These are phyloP conservation scores for Pseudogymnoascus sp. DNA, from an alignment of 2,329 filamentous ascomycete genomes.

Conservation along the genomic window DNA sequence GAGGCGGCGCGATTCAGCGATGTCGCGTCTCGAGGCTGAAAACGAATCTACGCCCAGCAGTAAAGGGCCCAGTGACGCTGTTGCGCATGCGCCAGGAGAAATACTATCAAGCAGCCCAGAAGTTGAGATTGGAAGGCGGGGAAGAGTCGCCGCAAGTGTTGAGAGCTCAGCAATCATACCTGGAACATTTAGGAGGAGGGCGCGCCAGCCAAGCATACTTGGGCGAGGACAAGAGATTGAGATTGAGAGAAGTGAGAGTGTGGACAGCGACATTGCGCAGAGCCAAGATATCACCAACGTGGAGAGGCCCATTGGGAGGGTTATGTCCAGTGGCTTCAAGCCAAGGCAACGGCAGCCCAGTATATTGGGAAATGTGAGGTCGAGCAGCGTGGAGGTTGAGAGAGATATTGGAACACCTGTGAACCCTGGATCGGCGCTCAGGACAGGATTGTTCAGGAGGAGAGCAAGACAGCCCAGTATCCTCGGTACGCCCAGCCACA, in stretches of 20 bases:
- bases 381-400: constrained; percentile 21
- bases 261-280: constrained; percentile 8
- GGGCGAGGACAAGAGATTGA: constrained; percentile 31
- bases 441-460: constrained; percentile 50
- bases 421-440: constrained; percentile 34
- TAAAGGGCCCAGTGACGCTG: constrained; percentile 18
- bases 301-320: constrained; percentile 4
- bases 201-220: constrained; percentile 54
- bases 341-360: constrained; percentile 30
- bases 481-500: constrained; percentile 32
- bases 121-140: constrained; percentile 17
- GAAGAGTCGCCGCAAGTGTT: constrained; percentile 19
- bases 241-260: constrained; percentile 5
- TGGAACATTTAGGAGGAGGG: constrained; percentile 48
- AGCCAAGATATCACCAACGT: constrained; percentile 8
- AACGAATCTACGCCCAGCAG: constrained; percentile 18
- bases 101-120: constrained; percentile 25
- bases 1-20: constrained; percentile 4
- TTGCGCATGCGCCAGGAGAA: constrained; percentile 16
- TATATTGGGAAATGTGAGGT: constrained; percentile 25
- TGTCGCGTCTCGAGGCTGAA: constrained; percentile 9
- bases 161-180: constrained; percentile 40
- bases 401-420: constrained; percentile 17
- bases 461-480: constrained; percentile 55
- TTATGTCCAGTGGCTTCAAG: constrained; percentile 18